These are phyloP conservation scores for Pyrenula aspistea DNA, from an alignment of 495 filamentous ascomycete species.

Conservation along the genomic window DNA sequence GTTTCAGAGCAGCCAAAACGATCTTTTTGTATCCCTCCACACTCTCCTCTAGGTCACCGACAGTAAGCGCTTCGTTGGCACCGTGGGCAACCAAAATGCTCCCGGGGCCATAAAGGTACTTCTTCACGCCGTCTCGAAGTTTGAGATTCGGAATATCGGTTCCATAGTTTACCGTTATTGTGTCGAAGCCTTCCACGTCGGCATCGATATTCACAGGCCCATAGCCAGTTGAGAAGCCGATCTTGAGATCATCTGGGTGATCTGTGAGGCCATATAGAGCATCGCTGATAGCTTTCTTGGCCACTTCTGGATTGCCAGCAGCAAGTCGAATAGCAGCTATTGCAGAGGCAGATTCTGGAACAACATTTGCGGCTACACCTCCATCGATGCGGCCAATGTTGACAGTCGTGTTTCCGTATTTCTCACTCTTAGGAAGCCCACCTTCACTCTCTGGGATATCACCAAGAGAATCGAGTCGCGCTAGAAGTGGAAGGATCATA, in stretches of 20 bases:
- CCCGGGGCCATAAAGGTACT: slow-evolving; percentile 83
- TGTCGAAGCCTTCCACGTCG: slow-evolving; percentile 73
- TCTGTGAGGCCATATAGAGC: slow-evolving; percentile 8
- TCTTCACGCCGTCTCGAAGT: slow-evolving; percentile 41
- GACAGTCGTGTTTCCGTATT: slow-evolving; percentile 76
- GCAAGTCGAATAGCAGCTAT: slow-evolving; percentile 62
- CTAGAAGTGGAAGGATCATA: slow-evolving; percentile 56
- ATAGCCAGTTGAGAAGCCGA: slow-evolving; percentile 1
- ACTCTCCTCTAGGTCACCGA: slow-evolving; percentile 54
- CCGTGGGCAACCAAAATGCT: slow-evolving; percentile 82
- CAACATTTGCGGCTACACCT: slow-evolving; percentile 82
- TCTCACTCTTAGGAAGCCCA: slow-evolving; percentile 57
- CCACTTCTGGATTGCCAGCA: slow-evolving; percentile 47
- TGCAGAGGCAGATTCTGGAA: slow-evolving; percentile 60
- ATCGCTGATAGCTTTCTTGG: slow-evolving; percentile 5
- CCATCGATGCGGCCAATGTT: slow-evolving; percentile 72
- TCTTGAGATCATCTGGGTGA: slow-evolving; percentile 11
- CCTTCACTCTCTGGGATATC: slow-evolving; percentile 23
- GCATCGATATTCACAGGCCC: slow-evolving; percentile 33
- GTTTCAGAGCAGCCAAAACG: slow-evolving; percentile 46
- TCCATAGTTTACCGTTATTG: slow-evolving; percentile 71
- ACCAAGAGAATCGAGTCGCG: slow-evolving; percentile 44
- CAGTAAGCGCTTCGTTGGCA: slow-evolving; percentile 66
- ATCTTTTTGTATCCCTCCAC: slow-evolving; percentile 62
- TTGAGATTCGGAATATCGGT: slow-evolving; percentile 71